Percentiles rank a stretch among this genome's conserved stretches.
Conservation (phyloP, 441 rosid genomes). For the Adansonia grandidieri region DNA sequence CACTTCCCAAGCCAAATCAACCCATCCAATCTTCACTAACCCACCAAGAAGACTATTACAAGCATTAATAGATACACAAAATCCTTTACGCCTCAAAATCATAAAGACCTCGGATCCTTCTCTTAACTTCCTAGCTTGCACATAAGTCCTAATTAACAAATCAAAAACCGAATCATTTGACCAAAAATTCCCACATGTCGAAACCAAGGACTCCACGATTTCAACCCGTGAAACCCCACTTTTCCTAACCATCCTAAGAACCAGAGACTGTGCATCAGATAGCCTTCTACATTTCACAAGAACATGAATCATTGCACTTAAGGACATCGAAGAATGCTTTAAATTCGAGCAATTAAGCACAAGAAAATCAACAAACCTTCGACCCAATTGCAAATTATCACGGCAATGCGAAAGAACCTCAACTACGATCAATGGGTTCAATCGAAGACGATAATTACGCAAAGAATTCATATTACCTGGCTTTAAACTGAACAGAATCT, state of each 20-base stretch:
- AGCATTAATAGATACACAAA: constrained; percentile 59
- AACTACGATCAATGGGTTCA: constrained; percentile 52
- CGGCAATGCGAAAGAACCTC: constrained; percentile 63
- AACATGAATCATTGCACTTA: constrained; percentile 72
- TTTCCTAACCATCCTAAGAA: constrained; percentile 80
- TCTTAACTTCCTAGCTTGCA: constrained; percentile 74
- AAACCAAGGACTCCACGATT: constrained; percentile 57
- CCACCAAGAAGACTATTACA: constrained; percentile 86
- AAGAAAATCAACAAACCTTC: constrained; percentile 51
- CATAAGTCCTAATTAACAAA: constrained; percentile 74
- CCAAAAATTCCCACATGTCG: constrained; percentile 37
- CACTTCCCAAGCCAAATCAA: constrained; percentile 65
- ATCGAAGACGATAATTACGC: constrained; percentile 38
- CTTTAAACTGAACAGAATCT: constrained; percentile 56
- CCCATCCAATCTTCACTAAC: constrained; percentile 52
- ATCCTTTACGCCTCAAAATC: constrained; percentile 53
- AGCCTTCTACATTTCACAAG: constrained; percentile 60
- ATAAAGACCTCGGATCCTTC: constrained; percentile 71
- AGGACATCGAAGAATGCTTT: constrained; percentile 60
- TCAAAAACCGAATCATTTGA: constrained; percentile 58
- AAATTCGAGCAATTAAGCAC: constrained; percentile 40
- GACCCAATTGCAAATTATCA: constrained; percentile 51
- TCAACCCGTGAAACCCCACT: constrained; percentile 63
- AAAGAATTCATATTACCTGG: constrained; percentile 49
- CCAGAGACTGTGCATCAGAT: constrained; percentile 72